A percentile compares a stretch with the other conserved stretches of the same genome.
These are phyloP conservation scores for Dipteronia dyeriana DNA, from an alignment of 345 rosid species.

Conservation along the genomic window DNA sequence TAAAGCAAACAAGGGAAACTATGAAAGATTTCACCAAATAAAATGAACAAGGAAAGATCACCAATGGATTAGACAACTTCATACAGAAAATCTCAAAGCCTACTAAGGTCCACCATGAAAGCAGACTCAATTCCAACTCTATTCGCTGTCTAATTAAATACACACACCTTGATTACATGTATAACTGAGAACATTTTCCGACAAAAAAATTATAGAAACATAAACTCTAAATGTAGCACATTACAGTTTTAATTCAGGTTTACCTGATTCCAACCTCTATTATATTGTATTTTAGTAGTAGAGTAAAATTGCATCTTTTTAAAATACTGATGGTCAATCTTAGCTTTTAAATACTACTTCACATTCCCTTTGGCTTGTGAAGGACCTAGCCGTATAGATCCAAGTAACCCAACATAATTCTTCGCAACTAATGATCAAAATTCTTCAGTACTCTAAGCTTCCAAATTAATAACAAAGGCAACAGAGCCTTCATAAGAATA, in stretches of 20 bases:
- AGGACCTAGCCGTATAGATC: neutral
- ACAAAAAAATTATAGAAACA: no score
- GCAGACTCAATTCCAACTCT: neutral
- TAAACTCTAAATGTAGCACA: neutral
- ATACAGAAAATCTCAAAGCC: neutral
- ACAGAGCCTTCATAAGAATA: neutral
- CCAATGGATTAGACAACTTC: neutral
- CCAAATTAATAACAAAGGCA: neutral
- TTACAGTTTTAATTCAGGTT: neutral
- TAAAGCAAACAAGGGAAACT: neutral
- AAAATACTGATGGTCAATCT: neutral
- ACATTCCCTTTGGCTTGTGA: neutral
- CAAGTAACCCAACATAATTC: neutral
- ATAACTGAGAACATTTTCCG: neutral
- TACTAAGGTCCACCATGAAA: neutral
- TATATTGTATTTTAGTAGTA: neutral
- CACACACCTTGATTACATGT: neutral
- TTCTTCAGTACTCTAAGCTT: neutral
- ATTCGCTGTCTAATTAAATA: neutral
- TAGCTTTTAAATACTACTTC: neutral
- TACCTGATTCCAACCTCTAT: neutral
- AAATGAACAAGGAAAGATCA: neutral
- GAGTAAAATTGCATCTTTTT: neutral
- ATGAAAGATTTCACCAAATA: neutral
- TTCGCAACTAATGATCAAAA: neutral